phyloP scores from a whole-genome alignment of 805 yeast species.

The Saturnispora quitensis region DNA sequence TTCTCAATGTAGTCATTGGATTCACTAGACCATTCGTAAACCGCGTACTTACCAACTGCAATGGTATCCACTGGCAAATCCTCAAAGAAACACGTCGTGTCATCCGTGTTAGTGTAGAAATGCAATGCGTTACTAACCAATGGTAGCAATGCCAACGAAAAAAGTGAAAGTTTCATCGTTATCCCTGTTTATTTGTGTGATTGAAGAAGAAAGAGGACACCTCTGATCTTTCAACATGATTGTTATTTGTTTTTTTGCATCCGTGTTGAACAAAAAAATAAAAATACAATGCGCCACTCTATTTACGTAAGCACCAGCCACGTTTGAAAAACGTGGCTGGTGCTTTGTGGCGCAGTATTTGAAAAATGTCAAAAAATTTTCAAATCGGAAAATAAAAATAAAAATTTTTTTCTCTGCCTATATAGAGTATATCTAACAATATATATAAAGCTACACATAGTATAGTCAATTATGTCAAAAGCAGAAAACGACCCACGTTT shows the following conservation, averaged over 20 bases:
- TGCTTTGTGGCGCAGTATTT: background rate
- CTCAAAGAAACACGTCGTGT: slow-evolving; percentile 74
- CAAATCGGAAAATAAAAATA: background rate
- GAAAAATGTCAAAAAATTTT: background rate
- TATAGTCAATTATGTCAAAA: slow-evolving; percentile 1
- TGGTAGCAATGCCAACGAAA: slow-evolving; percentile 6
- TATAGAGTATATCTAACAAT: background rate
- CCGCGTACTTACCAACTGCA: slow-evolving; percentile 69
- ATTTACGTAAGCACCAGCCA: background rate
- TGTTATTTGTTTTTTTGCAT: background rate
- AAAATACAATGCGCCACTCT: background rate
- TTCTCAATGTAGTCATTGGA: slow-evolving; percentile 37
- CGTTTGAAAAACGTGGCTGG: background rate
- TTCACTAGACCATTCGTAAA: slow-evolving; percentile 47
- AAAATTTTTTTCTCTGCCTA: background rate
- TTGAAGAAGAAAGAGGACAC: background rate
- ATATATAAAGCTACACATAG: background rate
- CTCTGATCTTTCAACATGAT: background rate
- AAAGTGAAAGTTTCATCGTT: background rate
- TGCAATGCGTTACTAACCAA: slow-evolving; percentile 45
- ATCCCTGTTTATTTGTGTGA: background rate
- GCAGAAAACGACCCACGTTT: slow-evolving; percentile 59
- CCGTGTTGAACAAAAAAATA: no score
- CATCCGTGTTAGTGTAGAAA: slow-evolving; percentile 69
- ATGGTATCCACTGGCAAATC: slow-evolving; percentile 71